phyloP scores from a whole-genome alignment of 75 land plant species.

The Isoetes taiwanensis region DNA sequence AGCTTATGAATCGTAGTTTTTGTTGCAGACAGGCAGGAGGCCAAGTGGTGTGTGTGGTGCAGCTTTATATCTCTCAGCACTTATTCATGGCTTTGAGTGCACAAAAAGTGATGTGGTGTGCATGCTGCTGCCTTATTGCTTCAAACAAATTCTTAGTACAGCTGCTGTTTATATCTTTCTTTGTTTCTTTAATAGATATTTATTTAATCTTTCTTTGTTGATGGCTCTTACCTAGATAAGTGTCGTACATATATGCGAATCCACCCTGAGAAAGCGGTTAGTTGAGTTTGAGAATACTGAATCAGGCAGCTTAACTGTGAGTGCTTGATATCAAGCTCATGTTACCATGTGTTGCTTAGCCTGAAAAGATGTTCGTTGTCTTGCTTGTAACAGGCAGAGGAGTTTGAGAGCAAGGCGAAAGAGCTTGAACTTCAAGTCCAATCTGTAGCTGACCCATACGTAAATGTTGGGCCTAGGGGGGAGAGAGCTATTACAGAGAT shows the following conservation, averaged over 20 bases:
- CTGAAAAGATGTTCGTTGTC: neutral
- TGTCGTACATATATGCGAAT: slow-evolving; percentile 85
- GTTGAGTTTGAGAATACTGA: slow-evolving; percentile 91
- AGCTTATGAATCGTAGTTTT: neutral
- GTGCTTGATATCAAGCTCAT: slow-evolving; percentile 2
- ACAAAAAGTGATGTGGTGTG: slow-evolving; percentile 83
- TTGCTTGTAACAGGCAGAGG: slow-evolving; percentile 38
- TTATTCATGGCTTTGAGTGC: slow-evolving; percentile 60
- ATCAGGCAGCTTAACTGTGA: slow-evolving; percentile 78
- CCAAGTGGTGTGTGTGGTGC: slow-evolving; percentile 99
- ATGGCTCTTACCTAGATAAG: slow-evolving; percentile 44
- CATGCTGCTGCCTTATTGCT: neutral
- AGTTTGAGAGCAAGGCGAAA: slow-evolving; percentile 44
- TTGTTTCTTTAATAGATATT: too few relatives aligned
- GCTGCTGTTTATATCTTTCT: too few relatives aligned
- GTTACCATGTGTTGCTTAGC: neutral
- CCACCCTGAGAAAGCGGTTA: slow-evolving; percentile 70
- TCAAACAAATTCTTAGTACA: neutral
- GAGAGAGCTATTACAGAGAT: slow-evolving; percentile 26
- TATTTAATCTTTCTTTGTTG: neutral
- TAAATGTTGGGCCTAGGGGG: slow-evolving; percentile 11
- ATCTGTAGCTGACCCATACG: neutral
- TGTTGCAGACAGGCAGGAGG: slow-evolving; percentile 79
- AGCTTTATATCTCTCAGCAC: slow-evolving; percentile 80
- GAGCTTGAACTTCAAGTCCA: slow-evolving; percentile 38